These are phyloP conservation scores for Elsinoe perseae DNA, from an alignment of 2,329 filamentous ascomycete species.

Conservation along the genomic window DNA sequence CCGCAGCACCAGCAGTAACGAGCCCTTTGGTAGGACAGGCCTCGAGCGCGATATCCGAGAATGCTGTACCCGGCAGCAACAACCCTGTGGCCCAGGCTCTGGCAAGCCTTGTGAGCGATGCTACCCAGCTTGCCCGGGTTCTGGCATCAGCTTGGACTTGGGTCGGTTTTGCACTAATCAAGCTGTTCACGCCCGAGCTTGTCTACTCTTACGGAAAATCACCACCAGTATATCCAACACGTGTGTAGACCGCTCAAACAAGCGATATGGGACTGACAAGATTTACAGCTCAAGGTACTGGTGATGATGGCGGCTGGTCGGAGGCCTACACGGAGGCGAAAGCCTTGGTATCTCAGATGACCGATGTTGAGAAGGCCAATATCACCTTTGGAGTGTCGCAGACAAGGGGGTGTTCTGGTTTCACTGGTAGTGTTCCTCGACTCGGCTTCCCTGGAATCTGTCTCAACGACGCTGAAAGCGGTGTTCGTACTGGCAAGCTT, in stretches of 20 bases:
- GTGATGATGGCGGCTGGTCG: conserved; percentile 28
- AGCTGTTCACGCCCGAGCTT: conserved; percentile 6
- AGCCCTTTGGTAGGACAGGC: background rate
- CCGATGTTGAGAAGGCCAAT: conserved; percentile 32
- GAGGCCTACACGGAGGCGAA: conserved; percentile 27
- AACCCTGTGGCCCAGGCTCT: conserved; percentile 10
- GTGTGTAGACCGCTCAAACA: conserved; percentile 16
- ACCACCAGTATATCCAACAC: conserved; percentile 27
- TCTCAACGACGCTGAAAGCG: conserved; percentile 36
- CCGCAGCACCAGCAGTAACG: background rate
- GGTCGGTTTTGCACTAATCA: background rate
- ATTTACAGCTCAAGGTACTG: conserved; percentile 25
- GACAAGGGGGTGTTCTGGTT: conserved; percentile 32
- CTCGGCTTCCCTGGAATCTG: conserved; percentile 36
- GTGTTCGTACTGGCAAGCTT: conserved; percentile 36
- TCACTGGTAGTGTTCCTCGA: conserved; percentile 29
- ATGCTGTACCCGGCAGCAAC: background rate
- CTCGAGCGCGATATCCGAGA: background rate
- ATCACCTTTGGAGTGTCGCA: conserved; percentile 28
- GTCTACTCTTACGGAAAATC: conserved; percentile 25
- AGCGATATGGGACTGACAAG: conserved; percentile 6
- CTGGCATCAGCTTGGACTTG: background rate
- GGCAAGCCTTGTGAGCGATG: background rate
- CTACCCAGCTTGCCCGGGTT: background rate
- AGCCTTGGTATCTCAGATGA: conserved; percentile 30